Evolutionary conservation across 148 eudicot genomes (phyloP), one percentile per base, ranked within the genome.

Genomic region (Gaultheria prostrata): DNA sequence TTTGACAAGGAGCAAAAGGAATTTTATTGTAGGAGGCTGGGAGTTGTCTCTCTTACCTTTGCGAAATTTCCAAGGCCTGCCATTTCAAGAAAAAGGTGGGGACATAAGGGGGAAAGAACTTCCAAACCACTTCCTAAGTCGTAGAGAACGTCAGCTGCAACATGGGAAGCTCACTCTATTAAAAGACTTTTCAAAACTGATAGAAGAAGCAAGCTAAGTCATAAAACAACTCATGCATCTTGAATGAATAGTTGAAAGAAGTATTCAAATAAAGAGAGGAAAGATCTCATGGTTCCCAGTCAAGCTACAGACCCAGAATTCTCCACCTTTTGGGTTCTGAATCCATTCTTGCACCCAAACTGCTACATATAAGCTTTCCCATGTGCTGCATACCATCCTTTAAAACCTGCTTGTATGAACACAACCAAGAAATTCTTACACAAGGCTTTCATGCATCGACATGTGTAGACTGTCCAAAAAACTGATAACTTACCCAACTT

Each of bases 41-140:
- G 20, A 3, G 9, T 77, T 51, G 30, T 69, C 10, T 6, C 45
- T 83, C 80, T 48, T 84, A 94, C 99, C 95, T 97, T 97, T 18
- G 98, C 98, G 76, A 97, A 97, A 89, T 97, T 97, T 79, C 99
- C 99, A 86, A 97, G 96, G 73, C 99, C 99, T 15, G 98, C 99
- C 93, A 97, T 86, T 88, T 97, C 88, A 86, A 97, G 99, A 89
- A 97, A 97, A 61, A 97, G 85, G 33, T 97, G 97, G 39, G 99
- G 99, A 82, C 97, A 97, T 86, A 97, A 87, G 24, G 99, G 99
- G 57, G 98, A 97, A 91, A 93, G 82, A 83, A 97, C 94, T 90
- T 97, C 99, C 89, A 97, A 88, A 45, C 99, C 98, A 86, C 97
- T 91, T 77, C 99, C 99, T 81, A 94, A 78, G 88, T 97, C 99